Evolutionary conservation across 2,329 filamentous ascomycete genomes (phyloP).

Genomic region (Colletotrichum lupini): DNA sequence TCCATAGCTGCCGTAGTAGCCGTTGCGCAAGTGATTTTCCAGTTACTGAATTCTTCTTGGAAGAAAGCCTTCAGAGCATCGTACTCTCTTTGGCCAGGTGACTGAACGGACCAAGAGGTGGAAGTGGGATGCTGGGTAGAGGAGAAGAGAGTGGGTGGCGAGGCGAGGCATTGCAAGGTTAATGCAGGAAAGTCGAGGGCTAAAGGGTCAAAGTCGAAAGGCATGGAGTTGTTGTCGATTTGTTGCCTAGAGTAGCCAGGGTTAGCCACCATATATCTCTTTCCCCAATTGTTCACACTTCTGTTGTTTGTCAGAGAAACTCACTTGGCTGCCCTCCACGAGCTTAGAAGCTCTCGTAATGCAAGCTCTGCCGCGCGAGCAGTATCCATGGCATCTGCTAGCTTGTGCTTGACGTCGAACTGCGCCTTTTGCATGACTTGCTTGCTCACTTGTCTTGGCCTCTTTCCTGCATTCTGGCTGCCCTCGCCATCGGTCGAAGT

Average conservation of each 20-base stretch:
- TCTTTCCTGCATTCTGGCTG: slow-evolving; percentile 48
- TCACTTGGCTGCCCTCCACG: slow-evolving; percentile 85
- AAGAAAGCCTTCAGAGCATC: slow-evolving; percentile 77
- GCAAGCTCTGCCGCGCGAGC: slow-evolving; percentile 86
- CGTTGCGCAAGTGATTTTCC: slow-evolving; percentile 65
- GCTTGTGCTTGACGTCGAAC: slow-evolving; percentile 71
- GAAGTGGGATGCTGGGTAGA: slow-evolving; percentile 81
- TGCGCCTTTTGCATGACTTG: slow-evolving; percentile 68
- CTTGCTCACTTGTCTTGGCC: slow-evolving; percentile 58
- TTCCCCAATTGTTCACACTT: background rate
- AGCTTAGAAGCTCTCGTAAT: slow-evolving; percentile 83
- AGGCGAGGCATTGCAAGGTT: slow-evolving; percentile 81
- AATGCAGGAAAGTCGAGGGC: slow-evolving; percentile 88
- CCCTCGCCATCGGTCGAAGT: slow-evolving; percentile 40
- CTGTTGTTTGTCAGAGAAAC: slow-evolving; percentile 42
- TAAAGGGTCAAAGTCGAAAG: slow-evolving; percentile 86
- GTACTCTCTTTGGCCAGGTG: slow-evolving; percentile 79
- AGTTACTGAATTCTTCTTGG: slow-evolving; percentile 73
- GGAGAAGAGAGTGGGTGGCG: slow-evolving; percentile 85
- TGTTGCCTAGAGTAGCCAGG: slow-evolving; percentile 55
- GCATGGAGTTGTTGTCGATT: slow-evolving; percentile 64
- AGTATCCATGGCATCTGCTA: slow-evolving; percentile 80
- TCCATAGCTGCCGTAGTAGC: slow-evolving; percentile 62
- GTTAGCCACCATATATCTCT: slow-evolving; percentile 15
- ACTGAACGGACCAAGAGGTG: slow-evolving; percentile 83